These are phyloP conservation scores for Penicillium pancosmium DNA, from an alignment of 495 filamentous ascomycete species.

Conservation along the genomic window DNA sequence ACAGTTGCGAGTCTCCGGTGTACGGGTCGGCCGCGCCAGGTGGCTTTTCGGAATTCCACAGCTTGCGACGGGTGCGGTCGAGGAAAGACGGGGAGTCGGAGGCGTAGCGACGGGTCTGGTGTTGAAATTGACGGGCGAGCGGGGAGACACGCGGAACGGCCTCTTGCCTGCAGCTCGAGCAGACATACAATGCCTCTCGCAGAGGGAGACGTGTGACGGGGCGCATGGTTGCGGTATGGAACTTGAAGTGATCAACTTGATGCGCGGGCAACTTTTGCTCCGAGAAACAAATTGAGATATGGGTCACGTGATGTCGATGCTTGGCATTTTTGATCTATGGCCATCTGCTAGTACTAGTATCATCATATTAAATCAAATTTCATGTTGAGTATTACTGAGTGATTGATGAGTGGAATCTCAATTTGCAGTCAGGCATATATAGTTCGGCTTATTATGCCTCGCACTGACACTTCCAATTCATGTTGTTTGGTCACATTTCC, in stretches of 20 bases:
- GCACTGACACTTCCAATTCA: too few species aligned
- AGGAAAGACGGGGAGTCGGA: slow-evolving; percentile 44
- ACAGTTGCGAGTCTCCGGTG: slow-evolving; percentile 35
- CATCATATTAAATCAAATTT: too few species aligned
- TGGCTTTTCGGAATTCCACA: slow-evolving; percentile 60
- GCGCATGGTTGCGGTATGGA: slow-evolving; percentile 41
- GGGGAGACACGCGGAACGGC: slow-evolving; percentile 41
- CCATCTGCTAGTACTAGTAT: too few species aligned
- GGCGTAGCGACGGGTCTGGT: slow-evolving; percentile 36
- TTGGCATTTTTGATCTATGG: slow-evolving; percentile 15
- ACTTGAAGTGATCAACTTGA: slow-evolving; percentile 15
- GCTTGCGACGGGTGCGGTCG: slow-evolving; percentile 52
- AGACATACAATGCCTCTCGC: slow-evolving; percentile 47
- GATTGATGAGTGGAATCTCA: too few species aligned
- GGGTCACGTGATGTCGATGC: slow-evolving; percentile 29
- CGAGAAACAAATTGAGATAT: slow-evolving; percentile 27
- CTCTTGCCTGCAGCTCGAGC: slow-evolving; percentile 47
- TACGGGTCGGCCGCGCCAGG: slow-evolving; percentile 59
- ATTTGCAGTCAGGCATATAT: too few species aligned
- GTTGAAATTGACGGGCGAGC: slow-evolving; percentile 39
- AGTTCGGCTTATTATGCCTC: too few species aligned
- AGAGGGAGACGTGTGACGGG: slow-evolving; percentile 42
- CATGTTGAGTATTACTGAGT: too few species aligned
- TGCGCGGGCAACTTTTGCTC: slow-evolving; percentile 24
- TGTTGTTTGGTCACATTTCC: too few species aligned